Percentiles rank a stretch among this genome's conserved stretches.
phyloP scores from a whole-genome alignment of 345 rosid species.

The Streptanthus diversifolius region DNA sequence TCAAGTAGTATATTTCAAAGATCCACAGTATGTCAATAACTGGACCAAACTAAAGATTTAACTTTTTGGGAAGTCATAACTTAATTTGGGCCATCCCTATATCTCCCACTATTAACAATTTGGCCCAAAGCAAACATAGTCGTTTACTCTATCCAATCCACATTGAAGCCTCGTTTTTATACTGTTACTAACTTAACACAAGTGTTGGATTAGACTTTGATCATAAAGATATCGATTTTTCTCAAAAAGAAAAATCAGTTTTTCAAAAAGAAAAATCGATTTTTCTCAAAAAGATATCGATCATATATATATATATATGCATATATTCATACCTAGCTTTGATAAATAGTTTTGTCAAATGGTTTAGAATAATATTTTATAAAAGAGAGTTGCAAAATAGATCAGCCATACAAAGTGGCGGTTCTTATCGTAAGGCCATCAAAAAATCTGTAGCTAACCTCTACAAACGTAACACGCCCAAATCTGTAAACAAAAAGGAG shows the following conservation, averaged over 20 bases:
- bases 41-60: conserved; percentile 32
- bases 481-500: background rate
- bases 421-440: conserved; percentile 21
- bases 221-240: background rate
- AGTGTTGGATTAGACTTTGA: background rate
- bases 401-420: conserved; percentile 24
- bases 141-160: conserved; percentile 10
- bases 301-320: background rate
- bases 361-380: background rate
- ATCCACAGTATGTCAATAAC: background rate
- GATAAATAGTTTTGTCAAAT: background rate
- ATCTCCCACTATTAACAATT: conserved; percentile 9
- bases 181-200: background rate
- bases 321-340: background rate
- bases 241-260: too few species aligned
- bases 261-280: background rate
- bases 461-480: background rate
- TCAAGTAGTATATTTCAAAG: background rate
- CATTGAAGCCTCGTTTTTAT: background rate
- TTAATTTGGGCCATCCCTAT: conserved; percentile 10
- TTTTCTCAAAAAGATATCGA: background rate
- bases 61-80: conserved; percentile 32
- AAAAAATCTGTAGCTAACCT: conserved; percentile 6
- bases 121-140: conserved; percentile 4
- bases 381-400: background rate